These are phyloP conservation scores for Evernia prunastri DNA, from an alignment of 495 filamentous ascomycete species.

Conservation along the genomic window DNA sequence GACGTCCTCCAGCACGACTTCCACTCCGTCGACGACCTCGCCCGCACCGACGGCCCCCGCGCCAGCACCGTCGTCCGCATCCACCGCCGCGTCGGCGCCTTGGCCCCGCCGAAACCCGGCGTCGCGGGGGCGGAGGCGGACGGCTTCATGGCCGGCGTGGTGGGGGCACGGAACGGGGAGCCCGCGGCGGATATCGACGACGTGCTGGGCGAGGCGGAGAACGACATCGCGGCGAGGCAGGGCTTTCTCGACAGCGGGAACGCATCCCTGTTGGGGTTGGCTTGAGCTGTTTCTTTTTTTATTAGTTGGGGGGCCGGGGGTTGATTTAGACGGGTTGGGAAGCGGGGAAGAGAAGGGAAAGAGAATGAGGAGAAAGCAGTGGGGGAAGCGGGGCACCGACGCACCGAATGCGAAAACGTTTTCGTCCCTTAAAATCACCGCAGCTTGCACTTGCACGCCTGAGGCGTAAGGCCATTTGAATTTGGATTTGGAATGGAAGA, in stretches of 20 bases:
- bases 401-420: too few relatives aligned
- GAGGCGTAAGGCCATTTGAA: too few relatives aligned
- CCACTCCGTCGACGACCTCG: conserved; percentile 54
- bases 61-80: conserved; percentile 73
- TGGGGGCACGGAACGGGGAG: conserved; percentile 36
- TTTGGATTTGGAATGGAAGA: too few relatives aligned
- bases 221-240: conserved; percentile 20
- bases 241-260: conserved; percentile 17
- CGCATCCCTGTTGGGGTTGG: conserved; percentile 17
- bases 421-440: too few relatives aligned
- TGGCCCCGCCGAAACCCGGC: conserved; percentile 35
- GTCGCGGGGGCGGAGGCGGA: conserved; percentile 40
- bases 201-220: conserved; percentile 41
- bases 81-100: conserved; percentile 64
- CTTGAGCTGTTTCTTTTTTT: conserved; percentile 2
- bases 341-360: too few relatives aligned
- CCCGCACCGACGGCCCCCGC: conserved; percentile 51
- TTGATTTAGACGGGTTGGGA: too few relatives aligned
- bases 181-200: conserved; percentile 36
- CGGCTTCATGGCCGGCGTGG: conserved; percentile 36
- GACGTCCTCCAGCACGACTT: conserved; percentile 62
- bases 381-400: too few relatives aligned
- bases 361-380: too few relatives aligned
- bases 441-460: too few relatives aligned
- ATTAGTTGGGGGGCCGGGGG: too few relatives aligned